These are phyloP conservation scores for Lasiosphaeria ovina DNA, from an alignment of 495 filamentous ascomycete species.

Conservation along the genomic window DNA sequence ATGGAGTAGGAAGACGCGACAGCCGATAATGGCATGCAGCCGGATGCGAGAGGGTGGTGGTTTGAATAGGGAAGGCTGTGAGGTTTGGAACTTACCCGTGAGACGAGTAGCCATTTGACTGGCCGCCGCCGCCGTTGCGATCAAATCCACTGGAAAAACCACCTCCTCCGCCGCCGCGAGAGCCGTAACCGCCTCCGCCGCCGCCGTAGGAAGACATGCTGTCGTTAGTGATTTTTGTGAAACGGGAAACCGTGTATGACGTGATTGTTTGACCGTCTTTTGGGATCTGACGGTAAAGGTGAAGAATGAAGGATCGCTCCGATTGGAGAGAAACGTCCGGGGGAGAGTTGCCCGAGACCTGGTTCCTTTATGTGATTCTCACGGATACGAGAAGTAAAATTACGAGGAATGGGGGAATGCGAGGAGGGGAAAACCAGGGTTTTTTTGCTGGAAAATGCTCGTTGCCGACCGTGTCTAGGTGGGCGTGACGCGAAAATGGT, in stretches of 20 bases:
- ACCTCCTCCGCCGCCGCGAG: conserved; percentile 48
- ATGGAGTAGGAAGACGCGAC: too few species aligned
- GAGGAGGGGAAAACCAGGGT: background rate
- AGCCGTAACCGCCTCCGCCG: conserved; percentile 50
- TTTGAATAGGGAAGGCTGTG: background rate
- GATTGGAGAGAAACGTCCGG: background rate
- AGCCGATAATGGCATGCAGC: too few species aligned
- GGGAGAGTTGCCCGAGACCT: background rate
- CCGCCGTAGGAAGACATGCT: conserved; percentile 36
- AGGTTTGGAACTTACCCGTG: conserved; percentile 22
- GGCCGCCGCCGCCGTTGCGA: conserved; percentile 23
- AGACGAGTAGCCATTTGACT: conserved; percentile 25
- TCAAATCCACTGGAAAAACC: conserved; percentile 36
- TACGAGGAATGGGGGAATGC: too few species aligned
- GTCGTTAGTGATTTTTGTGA: conserved; percentile 48
- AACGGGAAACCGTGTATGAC: background rate
- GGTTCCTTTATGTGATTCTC: background rate
- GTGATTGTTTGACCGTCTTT: too few species aligned
- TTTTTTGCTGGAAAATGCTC: background rate
- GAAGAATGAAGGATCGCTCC: background rate
- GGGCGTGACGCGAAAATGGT: background rate
- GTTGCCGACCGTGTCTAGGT: background rate
- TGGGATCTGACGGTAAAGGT: too few species aligned
- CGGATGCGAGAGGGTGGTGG: too few species aligned
- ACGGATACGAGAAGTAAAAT: too few species aligned